Evolutionary conservation across 495 filamentous ascomycete genomes (phyloP), one percentile per base, ranked within the genome.

Genomic region (Hypoxylon perforatum): DNA sequence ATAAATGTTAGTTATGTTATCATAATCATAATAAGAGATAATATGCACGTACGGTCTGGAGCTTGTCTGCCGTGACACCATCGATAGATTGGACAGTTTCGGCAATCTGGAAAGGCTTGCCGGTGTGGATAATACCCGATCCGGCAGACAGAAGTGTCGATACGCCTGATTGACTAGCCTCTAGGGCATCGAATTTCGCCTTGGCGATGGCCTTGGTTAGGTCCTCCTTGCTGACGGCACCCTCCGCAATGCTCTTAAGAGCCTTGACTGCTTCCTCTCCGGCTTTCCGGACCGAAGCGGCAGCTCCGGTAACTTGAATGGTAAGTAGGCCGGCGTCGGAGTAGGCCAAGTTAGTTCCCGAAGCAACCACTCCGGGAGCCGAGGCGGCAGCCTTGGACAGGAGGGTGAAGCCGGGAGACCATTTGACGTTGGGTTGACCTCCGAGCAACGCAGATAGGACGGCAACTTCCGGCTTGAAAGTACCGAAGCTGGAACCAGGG

Each of bases 141-240:
- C 73, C 84, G 56, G 77, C 77, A 62, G 78, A 76, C 48, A 87
- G 79, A 60, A 85, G 85, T n/a, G 72, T 69, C 14, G 70, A 63
- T 9, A 67, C 64, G 36, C 91, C 91, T 46, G 89, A 84, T 82
- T 97, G 90, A 48, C 90, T 92, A 39, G 85, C 87, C 75, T 97
- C 93, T 41, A 98, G 83, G 46, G 93, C 91, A 74, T 89, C 87
- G 83, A 97, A 99, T 81, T 97, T 98, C 65, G 96, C 94, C 71
- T 91, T 85, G 18, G 95, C 93, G 72, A 90, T 85, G 42, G 95
- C 95, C 85, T 97, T 98, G 76, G 90, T 87, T 75, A 98, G 81
- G 36, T 93, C 90, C 76, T 99, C 96, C 68, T 89, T 87, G 73
- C 85, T 83, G 58, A 96, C 82, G 61, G 89, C 81, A 56, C 92